These are phyloP conservation scores for Eucalyptus fibrosa DNA, from an alignment of 345 rosid species.

Conservation along the genomic window DNA sequence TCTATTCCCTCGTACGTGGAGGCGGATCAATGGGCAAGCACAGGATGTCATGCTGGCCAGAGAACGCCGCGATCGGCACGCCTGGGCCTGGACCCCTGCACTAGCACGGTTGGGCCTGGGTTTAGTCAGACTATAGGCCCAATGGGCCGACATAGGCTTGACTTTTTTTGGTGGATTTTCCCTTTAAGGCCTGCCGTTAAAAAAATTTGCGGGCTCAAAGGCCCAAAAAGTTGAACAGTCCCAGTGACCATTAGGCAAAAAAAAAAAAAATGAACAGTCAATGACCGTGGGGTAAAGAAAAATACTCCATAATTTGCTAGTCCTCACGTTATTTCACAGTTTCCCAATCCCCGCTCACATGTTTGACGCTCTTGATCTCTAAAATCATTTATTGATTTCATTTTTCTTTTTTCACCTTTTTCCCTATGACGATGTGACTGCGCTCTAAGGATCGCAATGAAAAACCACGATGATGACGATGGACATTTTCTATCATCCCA, in stretches of 20 bases:
- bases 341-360: neutral
- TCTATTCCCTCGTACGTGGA: neutral
- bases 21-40: neutral
- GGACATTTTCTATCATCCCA: neutral
- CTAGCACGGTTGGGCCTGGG: neutral
- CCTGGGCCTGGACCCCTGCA: neutral
- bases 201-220: neutral
- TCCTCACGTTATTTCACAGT: neutral
- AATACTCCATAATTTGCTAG: neutral
- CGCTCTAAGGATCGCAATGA: neutral
- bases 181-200: neutral
- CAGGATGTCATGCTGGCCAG: neutral
- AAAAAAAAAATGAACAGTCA: neutral
- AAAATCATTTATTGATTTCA: neutral
- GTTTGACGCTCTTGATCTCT: neutral
- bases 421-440: neutral
- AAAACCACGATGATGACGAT: neutral
- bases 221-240: neutral
- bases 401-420: neutral
- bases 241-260: neutral
- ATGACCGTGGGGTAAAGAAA: neutral
- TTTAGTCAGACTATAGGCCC: neutral
- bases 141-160: neutral
- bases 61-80: neutral
- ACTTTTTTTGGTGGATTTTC: neutral